phyloP scores from a whole-genome alignment of 2,329 filamentous ascomycete genomes.

The Pseudogymnoascus sp. region DNA sequence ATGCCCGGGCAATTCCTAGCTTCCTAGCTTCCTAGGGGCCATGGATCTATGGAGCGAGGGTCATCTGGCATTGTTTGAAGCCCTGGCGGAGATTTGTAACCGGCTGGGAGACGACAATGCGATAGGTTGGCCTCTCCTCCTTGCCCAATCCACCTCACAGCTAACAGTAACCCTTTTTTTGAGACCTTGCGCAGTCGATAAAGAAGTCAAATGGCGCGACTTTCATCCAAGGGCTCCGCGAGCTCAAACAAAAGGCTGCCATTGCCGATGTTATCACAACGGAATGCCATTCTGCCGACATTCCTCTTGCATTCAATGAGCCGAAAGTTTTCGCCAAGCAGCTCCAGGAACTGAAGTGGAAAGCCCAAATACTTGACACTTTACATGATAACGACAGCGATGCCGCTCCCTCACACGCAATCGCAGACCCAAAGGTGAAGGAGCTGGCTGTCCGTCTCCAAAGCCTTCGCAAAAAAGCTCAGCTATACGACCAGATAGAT shows the following conservation, averaged over 20 bases:
- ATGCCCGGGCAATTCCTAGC: not conserved
- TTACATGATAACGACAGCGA: not conserved
- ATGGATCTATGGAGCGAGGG: slow-evolving; percentile 11
- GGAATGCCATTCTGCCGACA: not conserved
- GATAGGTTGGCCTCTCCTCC: not conserved
- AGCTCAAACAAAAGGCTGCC: not conserved
- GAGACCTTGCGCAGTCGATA: not conserved
- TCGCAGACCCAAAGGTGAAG: not conserved
- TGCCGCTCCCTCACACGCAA: not conserved
- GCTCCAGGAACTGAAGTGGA: not conserved
- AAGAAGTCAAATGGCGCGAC: not conserved
- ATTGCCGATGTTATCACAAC: not conserved
- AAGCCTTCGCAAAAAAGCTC: not conserved
- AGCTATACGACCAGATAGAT: not conserved
- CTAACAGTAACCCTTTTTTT: not conserved
- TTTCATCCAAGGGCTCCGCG: not conserved
- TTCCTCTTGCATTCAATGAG: not conserved
- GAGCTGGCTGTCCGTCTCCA: not conserved
- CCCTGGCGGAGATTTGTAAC: slow-evolving; percentile 9
- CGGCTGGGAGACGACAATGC: not conserved
- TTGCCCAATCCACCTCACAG: not conserved
- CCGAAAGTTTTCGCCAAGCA: not conserved
- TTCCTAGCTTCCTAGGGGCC: not conserved
- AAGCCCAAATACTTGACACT: not conserved
- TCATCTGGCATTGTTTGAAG: slow-evolving; percentile 9